These are phyloP conservation scores for Candida tallmaniae DNA, from an alignment of 805 yeast genomes.

Conservation along the genomic window DNA sequence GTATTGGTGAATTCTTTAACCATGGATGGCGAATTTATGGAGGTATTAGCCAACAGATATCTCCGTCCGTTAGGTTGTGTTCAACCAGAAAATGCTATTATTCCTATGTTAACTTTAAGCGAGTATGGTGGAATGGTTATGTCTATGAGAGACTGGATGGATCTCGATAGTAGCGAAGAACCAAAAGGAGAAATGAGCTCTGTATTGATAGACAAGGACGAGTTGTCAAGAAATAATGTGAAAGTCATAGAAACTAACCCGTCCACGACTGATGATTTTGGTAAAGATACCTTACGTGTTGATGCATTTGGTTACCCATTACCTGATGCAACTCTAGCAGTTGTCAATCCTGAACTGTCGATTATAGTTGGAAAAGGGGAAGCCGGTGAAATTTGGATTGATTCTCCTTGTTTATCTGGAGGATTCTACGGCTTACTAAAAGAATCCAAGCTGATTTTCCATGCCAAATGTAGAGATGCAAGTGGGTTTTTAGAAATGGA, in stretches of 20 bases:
- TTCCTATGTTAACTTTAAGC: conserved; percentile 82
- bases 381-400: conserved; percentile 98
- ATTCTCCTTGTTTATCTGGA: conserved; percentile 84
- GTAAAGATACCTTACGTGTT: conserved; percentile 50
- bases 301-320: conserved; percentile 93
- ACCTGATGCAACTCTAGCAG: conserved; percentile 89
- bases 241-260: conserved; percentile 60
- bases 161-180: conserved; percentile 20
- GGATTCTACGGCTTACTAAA: conserved; percentile 75
- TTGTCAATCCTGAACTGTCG: conserved; percentile 90
- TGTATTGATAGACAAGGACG: conserved; percentile 66
- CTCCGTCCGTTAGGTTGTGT: conserved; percentile 83
- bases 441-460: conserved; percentile 70
- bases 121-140: conserved; percentile 97
- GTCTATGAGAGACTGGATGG: conserved; percentile 84
- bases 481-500: conserved; percentile 68
- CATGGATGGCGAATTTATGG: conserved; percentile 90
- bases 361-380: conserved; percentile 68
- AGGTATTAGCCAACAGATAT: conserved; percentile 85
- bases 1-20: conserved; percentile 84
- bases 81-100: conserved; percentile 67
- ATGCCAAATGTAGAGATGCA: conserved; percentile 73
- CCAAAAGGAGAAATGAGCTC: conserved; percentile 48
- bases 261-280: conserved; percentile 41
- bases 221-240: conserved; percentile 67